Percentiles rank a stretch among this genome's conserved stretches.
These are phyloP conservation scores for Drosera spatulata DNA, from an alignment of 179 eudicot genomes.

Conservation along the genomic window DNA sequence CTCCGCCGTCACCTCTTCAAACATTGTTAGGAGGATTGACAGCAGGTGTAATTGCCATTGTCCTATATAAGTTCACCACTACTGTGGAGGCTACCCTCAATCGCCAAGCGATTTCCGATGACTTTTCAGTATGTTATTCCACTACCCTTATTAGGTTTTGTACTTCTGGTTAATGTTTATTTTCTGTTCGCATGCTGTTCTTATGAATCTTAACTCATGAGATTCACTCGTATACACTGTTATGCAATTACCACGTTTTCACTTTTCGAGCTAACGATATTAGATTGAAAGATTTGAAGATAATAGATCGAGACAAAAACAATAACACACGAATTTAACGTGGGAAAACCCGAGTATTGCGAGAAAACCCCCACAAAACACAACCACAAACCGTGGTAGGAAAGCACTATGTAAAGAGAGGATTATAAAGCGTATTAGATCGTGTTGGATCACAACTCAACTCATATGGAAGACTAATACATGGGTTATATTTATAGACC, in stretches of 20 bases:
- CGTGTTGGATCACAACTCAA: too few species aligned
- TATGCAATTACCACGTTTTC: background rate
- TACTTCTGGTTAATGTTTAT: background rate
- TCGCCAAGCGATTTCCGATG: slow-evolving; percentile 72
- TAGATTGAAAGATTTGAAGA: too few species aligned
- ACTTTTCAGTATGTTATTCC: slow-evolving; percentile 49
- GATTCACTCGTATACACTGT: background rate
- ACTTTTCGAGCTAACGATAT: too few species aligned
- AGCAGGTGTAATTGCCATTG: slow-evolving; percentile 75
- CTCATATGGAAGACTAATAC: too few species aligned
- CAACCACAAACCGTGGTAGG: too few species aligned
- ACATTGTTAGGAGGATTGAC: slow-evolving; percentile 69
- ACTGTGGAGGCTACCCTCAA: slow-evolving; percentile 72
- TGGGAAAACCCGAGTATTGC: too few species aligned
- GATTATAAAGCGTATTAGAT: too few species aligned
- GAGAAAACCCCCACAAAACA: too few species aligned
- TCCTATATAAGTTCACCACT: slow-evolving; percentile 79
- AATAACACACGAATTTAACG: too few species aligned
- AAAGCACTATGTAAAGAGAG: too few species aligned
- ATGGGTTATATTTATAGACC: too few species aligned
- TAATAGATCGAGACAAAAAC: too few species aligned
- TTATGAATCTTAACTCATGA: background rate
- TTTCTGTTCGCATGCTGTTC: background rate
- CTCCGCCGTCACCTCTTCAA: slow-evolving; percentile 64
- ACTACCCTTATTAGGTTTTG: background rate